Evolutionary conservation across 805 yeast genomes (phyloP).

Genomic region (Zygosaccharomyces bailii): DNA sequence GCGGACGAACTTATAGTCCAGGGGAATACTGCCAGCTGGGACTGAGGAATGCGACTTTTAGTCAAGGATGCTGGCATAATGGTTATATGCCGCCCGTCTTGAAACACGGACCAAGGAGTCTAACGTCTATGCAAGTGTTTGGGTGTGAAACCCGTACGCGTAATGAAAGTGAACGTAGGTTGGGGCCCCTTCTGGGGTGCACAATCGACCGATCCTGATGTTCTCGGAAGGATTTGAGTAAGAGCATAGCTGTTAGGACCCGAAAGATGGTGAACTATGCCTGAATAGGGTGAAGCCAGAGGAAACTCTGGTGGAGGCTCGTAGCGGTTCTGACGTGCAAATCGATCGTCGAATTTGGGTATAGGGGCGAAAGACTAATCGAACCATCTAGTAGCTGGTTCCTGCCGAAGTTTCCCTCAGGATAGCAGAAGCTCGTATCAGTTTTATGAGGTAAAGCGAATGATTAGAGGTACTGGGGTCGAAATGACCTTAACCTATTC

Average conservation of each 20-base stretch:
- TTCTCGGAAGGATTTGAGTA: conserved; percentile 42
- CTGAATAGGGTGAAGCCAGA: conserved; percentile 46
- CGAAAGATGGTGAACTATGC: conserved; percentile 46
- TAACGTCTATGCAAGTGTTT: conserved; percentile 42
- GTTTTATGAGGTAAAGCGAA: conserved; percentile 43
- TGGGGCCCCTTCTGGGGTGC: conserved; percentile 37
- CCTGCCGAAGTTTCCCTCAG: conserved; percentile 46
- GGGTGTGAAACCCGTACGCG: conserved; percentile 43
- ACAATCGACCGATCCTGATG: conserved; percentile 41
- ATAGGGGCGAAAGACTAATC: conserved; percentile 45
- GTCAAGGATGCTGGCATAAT: conserved; percentile 40
- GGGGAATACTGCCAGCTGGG: conserved; percentile 33
- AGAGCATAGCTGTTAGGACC: conserved; percentile 46
- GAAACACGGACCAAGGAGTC: conserved; percentile 45
- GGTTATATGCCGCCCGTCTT: conserved; percentile 39
- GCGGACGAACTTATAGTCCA: conserved; percentile 36
- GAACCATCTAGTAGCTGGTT: conserved; percentile 45
- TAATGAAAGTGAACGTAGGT: conserved; percentile 41
- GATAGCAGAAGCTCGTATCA: conserved; percentile 43
- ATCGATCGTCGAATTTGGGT: conserved; percentile 45
- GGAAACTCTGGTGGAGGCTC: conserved; percentile 47
- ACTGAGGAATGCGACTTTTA: conserved; percentile 38
- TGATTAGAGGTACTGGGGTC: conserved; percentile 42
- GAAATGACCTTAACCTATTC: conserved; percentile 41
- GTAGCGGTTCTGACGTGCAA: conserved; percentile 46